Conservation (phyloP, 768 basidiomycete genomes). For the Flagelloscypha sp. region DNA sequence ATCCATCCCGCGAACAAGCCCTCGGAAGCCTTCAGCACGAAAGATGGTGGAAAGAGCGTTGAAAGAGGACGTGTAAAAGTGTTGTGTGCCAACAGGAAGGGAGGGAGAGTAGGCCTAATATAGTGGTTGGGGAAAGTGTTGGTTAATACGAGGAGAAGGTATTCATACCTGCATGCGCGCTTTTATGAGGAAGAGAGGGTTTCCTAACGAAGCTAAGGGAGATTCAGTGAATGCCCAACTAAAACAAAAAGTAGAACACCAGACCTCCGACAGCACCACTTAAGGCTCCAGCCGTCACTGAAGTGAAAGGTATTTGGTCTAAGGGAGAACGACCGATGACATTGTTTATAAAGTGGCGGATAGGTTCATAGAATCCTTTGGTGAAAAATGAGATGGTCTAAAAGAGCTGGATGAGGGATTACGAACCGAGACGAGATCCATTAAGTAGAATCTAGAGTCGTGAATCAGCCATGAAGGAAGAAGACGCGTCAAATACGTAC, state of each 20-base stretch:
- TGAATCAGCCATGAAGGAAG: background rate
- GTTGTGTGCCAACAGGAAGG: constrained; percentile 85
- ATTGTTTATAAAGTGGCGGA: constrained; percentile 64
- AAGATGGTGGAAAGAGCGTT: constrained; percentile 79
- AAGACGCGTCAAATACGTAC: constrained; percentile 25
- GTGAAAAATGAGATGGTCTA: background rate
- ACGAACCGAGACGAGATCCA: constrained; percentile 76
- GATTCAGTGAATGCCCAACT: background rate
- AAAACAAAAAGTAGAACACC: constrained; percentile 3
- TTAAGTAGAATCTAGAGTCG: constrained; percentile 73
- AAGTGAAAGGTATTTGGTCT: constrained; percentile 67
- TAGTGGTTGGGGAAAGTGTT: constrained; percentile 2
- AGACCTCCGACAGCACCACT: constrained; percentile 89
- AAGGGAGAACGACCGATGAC: constrained; percentile 53
- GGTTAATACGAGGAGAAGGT: constrained; percentile 10
- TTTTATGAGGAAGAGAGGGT: constrained; percentile 91
- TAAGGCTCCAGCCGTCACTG: constrained; percentile 77
- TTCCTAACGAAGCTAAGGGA: constrained; percentile 61
- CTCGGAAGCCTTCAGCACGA: constrained; percentile 65
- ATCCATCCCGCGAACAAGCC: constrained; percentile 85
- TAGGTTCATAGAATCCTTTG: constrained; percentile 94
- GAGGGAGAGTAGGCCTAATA: constrained; percentile 1
- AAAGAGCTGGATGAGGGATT: constrained; percentile 6
- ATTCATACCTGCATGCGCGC: constrained; percentile 99
- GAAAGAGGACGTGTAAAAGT: constrained; percentile 78